Evolutionary conservation across 2,329 filamentous ascomycete species (phyloP).

Genomic region (Fusarium incarnatum): DNA sequence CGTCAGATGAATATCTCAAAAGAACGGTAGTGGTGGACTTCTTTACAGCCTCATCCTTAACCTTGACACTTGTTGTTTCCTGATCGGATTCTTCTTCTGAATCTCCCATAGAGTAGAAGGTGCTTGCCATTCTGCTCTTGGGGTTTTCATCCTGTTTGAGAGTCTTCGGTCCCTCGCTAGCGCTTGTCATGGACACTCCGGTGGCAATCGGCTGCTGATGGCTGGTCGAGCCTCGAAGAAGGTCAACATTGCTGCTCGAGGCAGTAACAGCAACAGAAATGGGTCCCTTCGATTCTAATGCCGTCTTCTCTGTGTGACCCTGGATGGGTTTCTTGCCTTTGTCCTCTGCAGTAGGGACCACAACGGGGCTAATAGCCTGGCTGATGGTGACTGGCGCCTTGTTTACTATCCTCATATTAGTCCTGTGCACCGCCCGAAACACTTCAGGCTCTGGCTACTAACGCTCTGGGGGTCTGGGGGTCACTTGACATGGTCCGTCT

Average conservation of each 20-base stretch:
- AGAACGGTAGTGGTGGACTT: neutral
- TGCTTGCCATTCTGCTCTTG: constrained; percentile 29
- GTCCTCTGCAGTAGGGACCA: neutral
- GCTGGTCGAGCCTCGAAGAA: neutral
- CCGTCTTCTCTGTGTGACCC: neutral
- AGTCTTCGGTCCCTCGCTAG: neutral
- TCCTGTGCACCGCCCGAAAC: no score
- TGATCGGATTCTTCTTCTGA: constrained; percentile 6
- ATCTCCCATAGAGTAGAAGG: constrained; percentile 34
- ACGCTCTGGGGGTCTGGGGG: constrained; percentile 6
- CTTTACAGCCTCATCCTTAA: neutral
- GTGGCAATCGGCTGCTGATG: neutral
- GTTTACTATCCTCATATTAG: constrained; percentile 15
- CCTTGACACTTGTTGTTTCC: neutral
- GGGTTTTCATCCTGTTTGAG: neutral
- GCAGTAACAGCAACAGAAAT: neutral
- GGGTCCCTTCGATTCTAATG: neutral
- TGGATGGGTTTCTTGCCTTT: neutral
- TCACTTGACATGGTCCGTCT: constrained; percentile 9
- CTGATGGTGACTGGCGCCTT: neutral
- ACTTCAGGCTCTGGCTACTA: neutral
- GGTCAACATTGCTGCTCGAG: neutral
- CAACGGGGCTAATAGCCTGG: neutral
- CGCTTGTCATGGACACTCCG: neutral
- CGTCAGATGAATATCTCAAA: constrained; percentile 12